Evolutionary conservation across 805 yeast genomes (phyloP), one percentile per base, ranked within the genome.

Genomic region (Saturnispora zaruensis): DNA sequence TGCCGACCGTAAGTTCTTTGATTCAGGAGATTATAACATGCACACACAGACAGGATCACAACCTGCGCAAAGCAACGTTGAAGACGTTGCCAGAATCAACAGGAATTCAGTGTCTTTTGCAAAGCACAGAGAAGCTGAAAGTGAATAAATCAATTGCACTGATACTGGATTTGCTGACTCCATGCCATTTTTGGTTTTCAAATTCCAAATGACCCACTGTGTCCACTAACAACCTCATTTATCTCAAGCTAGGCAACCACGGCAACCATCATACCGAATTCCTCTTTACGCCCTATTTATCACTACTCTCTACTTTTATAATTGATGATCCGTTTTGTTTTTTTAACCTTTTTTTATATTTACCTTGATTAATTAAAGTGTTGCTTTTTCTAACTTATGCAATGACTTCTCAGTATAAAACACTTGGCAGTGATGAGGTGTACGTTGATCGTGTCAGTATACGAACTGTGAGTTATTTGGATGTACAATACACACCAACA

Each of bases 1-100:
- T 18, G 50, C 50, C 9, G 50, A 47, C 45, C 45, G 50, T 16
- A 41, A 41, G 33, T 47, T 47, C 45, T 47, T 47, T 21, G 50
- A 47, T 41, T 47, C 50, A 13, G 50, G 50, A 8, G 50, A 47
- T 20, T 47, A 47, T 28, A 47, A 47, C 25, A 47, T 47, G 50
- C 50, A 47, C 28, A 47, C 45, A 5, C 50, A 47, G 23, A 47
- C 50, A 28, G 50, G 50, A 16, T 41, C 50, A 3, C 45, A 41
- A 20, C 50, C 50, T 14, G 50, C 50, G 5, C 50, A 47, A 25
- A 44, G 41, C 20, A 47, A 47, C 25, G 50, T 47, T 14, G 50
- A 47, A 26, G 50, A 47, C 34, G 50, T 47, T 24, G 50, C 50
- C 4, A 37, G 50, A n/a, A 47, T 47, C 20, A 47, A 47, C 41